Base-by-base conservation (phyloP, 2,329 filamentous ascomycete species). In the Phialocephala sp. region DNA sequence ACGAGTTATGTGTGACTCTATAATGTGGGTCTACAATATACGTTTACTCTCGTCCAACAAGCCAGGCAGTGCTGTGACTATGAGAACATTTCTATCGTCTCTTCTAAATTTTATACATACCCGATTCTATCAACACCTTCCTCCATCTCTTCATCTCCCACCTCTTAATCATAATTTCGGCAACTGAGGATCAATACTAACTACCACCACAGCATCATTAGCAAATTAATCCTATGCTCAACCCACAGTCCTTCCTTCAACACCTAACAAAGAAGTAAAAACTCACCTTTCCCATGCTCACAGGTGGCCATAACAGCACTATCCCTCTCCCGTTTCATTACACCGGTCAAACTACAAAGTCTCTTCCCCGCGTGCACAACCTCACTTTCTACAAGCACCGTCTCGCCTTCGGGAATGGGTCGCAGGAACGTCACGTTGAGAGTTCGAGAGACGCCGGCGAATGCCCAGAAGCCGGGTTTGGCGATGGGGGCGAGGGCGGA, bases 381-480 rank as follows among this genome's bases (percentile, higher is more conserved):
- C 71, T 88, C 85, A 69, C 83, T 84, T 68, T 86, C 81, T 52
- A 91, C 73, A 22, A 85, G 71, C 68, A 90, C 68, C 62, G 80
- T 81, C 75, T 80, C 82, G 1, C 89, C 89, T 20, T 83, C 77
- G 67, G 87, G 84, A 5, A 89, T 73, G 1, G 90, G 89, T 0
- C 88, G 82, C 66, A 92, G 77, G 75, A 91, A 93, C 0, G 87
- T 91, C 50, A 90, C 83, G 72, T 84, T 87, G 62, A 93, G 80
- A 32, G 86, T 88, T 65, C 90, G 83, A 73, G 82, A 87, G 32
- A 92, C 89, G 43, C 90, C 89, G 27, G 88, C 81, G 45, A 78
- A 79, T 63, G 82, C 78, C 85, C 89, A 91, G 75, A 84, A 87
- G 6, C 87, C 89, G 0, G 85, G 85, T 24, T 79, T 79, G 54